Evolutionary conservation across 2,329 filamentous ascomycete genomes (phyloP).

Genomic region (Akanthomyces lecanii): DNA sequence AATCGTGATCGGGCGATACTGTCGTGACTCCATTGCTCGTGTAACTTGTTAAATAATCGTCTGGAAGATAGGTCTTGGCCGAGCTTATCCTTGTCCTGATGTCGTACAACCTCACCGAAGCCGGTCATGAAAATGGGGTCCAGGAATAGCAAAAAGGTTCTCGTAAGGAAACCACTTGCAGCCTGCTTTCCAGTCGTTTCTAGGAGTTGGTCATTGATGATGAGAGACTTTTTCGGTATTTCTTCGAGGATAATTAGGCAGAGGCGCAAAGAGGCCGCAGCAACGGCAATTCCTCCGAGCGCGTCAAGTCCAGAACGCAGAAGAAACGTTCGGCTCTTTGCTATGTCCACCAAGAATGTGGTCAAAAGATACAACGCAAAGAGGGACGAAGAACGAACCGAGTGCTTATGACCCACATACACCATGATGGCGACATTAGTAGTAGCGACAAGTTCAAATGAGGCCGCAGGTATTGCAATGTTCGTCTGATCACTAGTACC

Average conservation of each 20-base stretch:
- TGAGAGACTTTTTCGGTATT: slow-evolving; percentile 23
- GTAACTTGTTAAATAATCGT: neutral
- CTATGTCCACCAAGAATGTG: slow-evolving; percentile 31
- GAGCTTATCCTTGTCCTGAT: too few relatives aligned
- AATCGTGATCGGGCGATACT: neutral
- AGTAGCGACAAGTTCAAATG: neutral
- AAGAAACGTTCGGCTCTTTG: slow-evolving; percentile 30
- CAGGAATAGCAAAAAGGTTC: neutral
- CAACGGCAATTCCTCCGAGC: slow-evolving; percentile 26
- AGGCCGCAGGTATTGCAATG: neutral
- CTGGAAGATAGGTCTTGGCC: neutral
- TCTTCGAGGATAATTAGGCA: slow-evolving; percentile 30
- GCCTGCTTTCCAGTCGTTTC: neutral
- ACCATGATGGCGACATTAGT: neutral
- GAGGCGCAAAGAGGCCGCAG: slow-evolving; percentile 25
- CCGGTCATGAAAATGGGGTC: neutral
- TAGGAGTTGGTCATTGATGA: neutral
- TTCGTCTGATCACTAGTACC: neutral
- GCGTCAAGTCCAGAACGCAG: slow-evolving; percentile 23
- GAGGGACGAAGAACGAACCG: slow-evolving; percentile 29
- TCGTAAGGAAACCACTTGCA: neutral
- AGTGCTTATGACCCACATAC: slow-evolving; percentile 28
- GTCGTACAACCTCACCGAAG: neutral
- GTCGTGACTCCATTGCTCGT: neutral
- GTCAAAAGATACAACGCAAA: slow-evolving; percentile 30